These are phyloP conservation scores for Solanum tarijense DNA, from an alignment of 257 asterid genomes.

Conservation along the genomic window DNA sequence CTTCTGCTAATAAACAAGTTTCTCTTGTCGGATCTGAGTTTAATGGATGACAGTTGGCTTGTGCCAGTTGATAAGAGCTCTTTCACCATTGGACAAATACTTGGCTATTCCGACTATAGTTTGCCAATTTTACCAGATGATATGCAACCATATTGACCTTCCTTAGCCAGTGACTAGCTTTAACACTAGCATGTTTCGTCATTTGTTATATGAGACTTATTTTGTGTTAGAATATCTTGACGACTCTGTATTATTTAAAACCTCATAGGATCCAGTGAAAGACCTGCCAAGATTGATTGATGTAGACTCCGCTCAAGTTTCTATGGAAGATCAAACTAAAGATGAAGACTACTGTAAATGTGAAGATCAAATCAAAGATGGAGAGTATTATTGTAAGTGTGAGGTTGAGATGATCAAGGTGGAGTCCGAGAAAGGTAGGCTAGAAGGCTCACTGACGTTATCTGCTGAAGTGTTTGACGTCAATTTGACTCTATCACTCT, in stretches of 20 bases:
- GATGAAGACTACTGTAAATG: background rate
- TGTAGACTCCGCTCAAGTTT: background rate
- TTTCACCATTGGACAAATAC: too few species aligned
- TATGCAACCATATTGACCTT: too few species aligned
- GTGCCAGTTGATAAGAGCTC: too few species aligned
- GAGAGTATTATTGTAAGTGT: background rate
- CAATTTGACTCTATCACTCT: background rate
- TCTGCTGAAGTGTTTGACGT: background rate
- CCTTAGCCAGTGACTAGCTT: too few species aligned
- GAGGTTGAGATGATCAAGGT: background rate
- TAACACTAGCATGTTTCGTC: too few species aligned
- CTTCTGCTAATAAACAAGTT: background rate
- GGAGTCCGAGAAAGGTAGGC: background rate
- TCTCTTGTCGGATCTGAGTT: too few species aligned
- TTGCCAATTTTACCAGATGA: too few species aligned
- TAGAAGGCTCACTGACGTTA: background rate
- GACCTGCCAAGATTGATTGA: background rate
- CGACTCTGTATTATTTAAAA: background rate
- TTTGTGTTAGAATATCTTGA: background rate
- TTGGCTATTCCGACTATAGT: too few species aligned
- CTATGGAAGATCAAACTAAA: background rate
- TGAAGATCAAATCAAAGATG: background rate
- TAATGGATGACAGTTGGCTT: too few species aligned
- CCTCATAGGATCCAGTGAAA: background rate
- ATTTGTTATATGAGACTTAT: background rate